Conservation (phyloP, 2,329 filamentous ascomycete genomes). For the Aspergillus fumigatiaffinis region DNA sequence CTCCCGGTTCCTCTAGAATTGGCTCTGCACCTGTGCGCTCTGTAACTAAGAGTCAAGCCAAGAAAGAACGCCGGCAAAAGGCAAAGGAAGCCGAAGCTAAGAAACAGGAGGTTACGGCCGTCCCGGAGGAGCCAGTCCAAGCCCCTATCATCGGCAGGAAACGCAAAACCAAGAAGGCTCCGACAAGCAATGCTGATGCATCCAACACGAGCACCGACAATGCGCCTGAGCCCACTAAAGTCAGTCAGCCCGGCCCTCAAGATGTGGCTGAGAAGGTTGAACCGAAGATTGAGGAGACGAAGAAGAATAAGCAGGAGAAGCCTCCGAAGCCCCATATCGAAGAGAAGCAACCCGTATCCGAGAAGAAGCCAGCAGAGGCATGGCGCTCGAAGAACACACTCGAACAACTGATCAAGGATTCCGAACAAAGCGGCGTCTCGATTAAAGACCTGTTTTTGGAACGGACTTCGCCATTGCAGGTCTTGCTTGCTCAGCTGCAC, state of each 20-base stretch:
- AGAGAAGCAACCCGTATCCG: conserved; percentile 16
- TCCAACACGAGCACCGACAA: conserved; percentile 9
- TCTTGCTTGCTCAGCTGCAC: conserved; percentile 38
- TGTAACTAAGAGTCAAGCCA: conserved; percentile 60
- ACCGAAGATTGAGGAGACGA: conserved; percentile 17
- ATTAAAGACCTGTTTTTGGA: conserved; percentile 42
- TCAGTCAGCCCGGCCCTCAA: conserved; percentile 8
- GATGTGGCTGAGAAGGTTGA: conserved; percentile 20
- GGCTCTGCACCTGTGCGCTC: conserved; percentile 57
- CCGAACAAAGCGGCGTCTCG: conserved; percentile 29
- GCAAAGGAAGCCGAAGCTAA: conserved; percentile 44
- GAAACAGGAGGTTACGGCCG: conserved; percentile 37
- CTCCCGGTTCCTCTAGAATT: conserved; percentile 49
- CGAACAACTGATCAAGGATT: conserved; percentile 37
- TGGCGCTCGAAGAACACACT: conserved; percentile 41
- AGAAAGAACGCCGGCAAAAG: conserved; percentile 55
- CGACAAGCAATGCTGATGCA: conserved; percentile 22
- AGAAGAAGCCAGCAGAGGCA: conserved; percentile 22
- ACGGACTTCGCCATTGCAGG: conserved; percentile 35
- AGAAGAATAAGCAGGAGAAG: conserved; percentile 25
- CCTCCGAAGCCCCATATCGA: conserved; percentile 13
- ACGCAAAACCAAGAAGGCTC: conserved; percentile 53
- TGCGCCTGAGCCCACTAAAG: conserved; percentile 13
- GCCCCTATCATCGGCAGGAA: conserved; percentile 62
- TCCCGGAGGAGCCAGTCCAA: conserved; percentile 50